Evolutionary conservation across 495 filamentous ascomycete genomes (phyloP).

Genomic region (Viridothelium virens): DNA sequence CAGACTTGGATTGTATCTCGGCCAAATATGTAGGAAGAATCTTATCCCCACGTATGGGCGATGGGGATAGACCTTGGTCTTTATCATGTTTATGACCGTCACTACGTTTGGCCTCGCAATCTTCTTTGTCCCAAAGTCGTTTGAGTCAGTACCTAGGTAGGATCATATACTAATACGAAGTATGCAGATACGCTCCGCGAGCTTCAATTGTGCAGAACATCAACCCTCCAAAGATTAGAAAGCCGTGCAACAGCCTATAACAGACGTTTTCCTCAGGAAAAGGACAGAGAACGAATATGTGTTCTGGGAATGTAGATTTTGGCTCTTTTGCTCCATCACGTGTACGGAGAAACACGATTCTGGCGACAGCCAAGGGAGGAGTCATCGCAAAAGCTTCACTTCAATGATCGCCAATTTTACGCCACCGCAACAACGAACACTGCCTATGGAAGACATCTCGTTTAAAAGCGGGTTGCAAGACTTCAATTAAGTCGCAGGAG

Average conservation of each 20-base stretch:
- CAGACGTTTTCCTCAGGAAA: neutral
- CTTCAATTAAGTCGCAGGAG: neutral
- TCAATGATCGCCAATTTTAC: neutral
- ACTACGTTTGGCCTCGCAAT: neutral
- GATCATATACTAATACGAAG: neutral
- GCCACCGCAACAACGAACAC: neutral
- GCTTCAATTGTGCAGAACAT: neutral
- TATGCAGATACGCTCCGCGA: neutral
- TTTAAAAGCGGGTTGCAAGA: neutral
- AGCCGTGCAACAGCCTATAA: too few relatives aligned
- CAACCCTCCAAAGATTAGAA: neutral
- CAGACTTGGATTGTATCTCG: slow-evolving; percentile 22
- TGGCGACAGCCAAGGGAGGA: neutral
- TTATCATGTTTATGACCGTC: neutral
- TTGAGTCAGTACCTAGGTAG: neutral
- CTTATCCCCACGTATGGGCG: slow-evolving; percentile 13
- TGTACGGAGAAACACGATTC: neutral
- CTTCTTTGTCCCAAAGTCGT: neutral
- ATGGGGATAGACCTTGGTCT: neutral
- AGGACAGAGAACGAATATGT: neutral
- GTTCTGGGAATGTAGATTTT: neutral
- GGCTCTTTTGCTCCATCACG: neutral
- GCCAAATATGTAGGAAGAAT: slow-evolving; percentile 11
- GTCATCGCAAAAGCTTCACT: neutral
- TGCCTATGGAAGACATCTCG: neutral